phyloP scores from a whole-genome alignment of 1,284 basidiomycete species.

The Rhizopogon parksii region DNA sequence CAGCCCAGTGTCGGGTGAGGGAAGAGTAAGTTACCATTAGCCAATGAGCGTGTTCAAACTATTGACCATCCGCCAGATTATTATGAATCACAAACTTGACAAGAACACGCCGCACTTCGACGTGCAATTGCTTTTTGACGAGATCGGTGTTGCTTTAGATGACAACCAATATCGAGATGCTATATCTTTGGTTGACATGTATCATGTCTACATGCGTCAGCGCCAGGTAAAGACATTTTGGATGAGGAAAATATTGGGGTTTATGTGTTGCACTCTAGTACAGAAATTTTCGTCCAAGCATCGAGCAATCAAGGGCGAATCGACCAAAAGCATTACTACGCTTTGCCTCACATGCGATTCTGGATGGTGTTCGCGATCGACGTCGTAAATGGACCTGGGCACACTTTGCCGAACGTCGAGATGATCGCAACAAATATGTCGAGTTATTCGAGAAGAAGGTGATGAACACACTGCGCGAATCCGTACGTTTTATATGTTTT shows the following conservation, averaged over 20 bases:
- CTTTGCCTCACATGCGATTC: constrained; percentile 81
- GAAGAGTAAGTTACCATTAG: constrained; percentile 50
- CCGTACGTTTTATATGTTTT: constrained; percentile 27
- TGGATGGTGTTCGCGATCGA: constrained; percentile 82
- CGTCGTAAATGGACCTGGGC: constrained; percentile 88
- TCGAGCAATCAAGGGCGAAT: constrained; percentile 59
- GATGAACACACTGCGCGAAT: constrained; percentile 44
- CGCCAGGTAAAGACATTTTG: constrained; percentile 55
- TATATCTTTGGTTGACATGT: constrained; percentile 93
- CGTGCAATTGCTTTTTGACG: constrained; percentile 85
- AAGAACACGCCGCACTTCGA: constrained; percentile 80
- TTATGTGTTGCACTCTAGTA: constrained; percentile 47
- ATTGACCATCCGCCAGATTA: constrained; percentile 42
- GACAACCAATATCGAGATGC: constrained; percentile 94
- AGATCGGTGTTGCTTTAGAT: constrained; percentile 91
- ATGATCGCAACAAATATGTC: constrained; percentile 83
- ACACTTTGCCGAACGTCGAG: constrained; percentile 83
- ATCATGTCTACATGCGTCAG: constrained; percentile 92
- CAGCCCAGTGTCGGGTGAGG: constrained; percentile 94
- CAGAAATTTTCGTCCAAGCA: constrained; percentile 68
- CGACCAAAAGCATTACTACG: constrained; percentile 67
- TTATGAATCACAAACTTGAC: constrained; percentile 77
- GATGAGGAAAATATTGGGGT: background rate
- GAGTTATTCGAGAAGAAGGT: constrained; percentile 80
- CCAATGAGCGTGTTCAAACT: background rate